Percentiles rank a stretch among this genome's conserved stretches.
These are phyloP conservation scores for Marasmius fiardii DNA, from an alignment of 1,284 basidiomycete genomes.

Conservation along the genomic window DNA sequence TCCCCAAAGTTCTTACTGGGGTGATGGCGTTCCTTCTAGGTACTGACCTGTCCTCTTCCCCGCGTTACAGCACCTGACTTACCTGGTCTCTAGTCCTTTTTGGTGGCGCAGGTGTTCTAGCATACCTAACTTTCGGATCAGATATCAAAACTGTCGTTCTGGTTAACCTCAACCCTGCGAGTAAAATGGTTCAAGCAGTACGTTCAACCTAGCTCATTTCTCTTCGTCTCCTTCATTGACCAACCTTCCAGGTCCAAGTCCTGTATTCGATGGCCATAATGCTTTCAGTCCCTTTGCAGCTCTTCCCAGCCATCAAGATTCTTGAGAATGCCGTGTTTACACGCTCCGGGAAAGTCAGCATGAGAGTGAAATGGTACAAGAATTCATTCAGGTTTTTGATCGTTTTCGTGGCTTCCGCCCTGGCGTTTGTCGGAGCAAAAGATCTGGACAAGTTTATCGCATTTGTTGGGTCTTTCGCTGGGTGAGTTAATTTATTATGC, in stretches of 20 bases:
- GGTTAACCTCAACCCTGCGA: conserved; percentile 86
- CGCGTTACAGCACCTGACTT: conserved; percentile 12
- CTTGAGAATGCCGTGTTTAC: conserved; percentile 97
- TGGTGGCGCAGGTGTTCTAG: conserved; percentile 85
- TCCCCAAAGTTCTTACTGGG: conserved; percentile 84
- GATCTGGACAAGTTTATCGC: conserved; percentile 98
- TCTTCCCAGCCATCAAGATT: conserved; percentile 97
- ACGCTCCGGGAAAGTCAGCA: conserved; percentile 77
- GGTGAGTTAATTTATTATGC: conserved; percentile 51
- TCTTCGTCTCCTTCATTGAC: not conserved
- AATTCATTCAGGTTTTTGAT: conserved; percentile 83
- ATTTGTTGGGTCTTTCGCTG: conserved; percentile 92
- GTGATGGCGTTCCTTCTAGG: conserved; percentile 85
- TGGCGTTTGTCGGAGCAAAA: conserved; percentile 84
- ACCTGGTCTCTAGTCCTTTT: conserved; percentile 61
- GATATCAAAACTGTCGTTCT: conserved; percentile 93
- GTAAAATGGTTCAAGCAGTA: conserved; percentile 87
- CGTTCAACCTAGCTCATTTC: conserved; percentile 16
- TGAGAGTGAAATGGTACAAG: conserved; percentile 85
- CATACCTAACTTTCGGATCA: conserved; percentile 87
- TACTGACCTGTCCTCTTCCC: conserved; percentile 27
- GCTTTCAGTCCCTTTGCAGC: conserved; percentile 90
- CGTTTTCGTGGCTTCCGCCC: conserved; percentile 71
- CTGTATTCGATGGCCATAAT: conserved; percentile 92
- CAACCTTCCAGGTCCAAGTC: conserved; percentile 61